These are phyloP conservation scores for Monosporascus cannonballus DNA, from an alignment of 2,329 filamentous ascomycete species.

Conservation along the genomic window DNA sequence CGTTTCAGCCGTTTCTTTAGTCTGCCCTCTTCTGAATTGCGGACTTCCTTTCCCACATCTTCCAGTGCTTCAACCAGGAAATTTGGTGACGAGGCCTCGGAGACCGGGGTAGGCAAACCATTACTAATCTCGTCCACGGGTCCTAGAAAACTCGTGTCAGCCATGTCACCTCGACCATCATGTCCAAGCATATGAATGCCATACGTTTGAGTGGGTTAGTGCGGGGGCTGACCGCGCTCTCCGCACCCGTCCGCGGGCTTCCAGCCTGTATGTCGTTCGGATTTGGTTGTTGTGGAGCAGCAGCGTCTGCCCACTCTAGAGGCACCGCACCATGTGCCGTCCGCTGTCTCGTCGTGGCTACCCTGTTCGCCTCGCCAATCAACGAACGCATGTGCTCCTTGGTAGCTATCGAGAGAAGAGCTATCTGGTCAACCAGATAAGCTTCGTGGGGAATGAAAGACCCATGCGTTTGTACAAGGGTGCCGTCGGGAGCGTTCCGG, in stretches of 20 bases:
- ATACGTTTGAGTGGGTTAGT: slow-evolving; percentile 57
- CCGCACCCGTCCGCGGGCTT: slow-evolving; percentile 26
- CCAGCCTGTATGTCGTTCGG: slow-evolving; percentile 14
- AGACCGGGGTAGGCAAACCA: slow-evolving; percentile 41
- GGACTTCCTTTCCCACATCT: slow-evolving; percentile 58
- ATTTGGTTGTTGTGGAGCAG: slow-evolving; percentile 41
- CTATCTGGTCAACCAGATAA: slow-evolving; percentile 73
- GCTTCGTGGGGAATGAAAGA: slow-evolving; percentile 71
- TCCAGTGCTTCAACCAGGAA: slow-evolving; percentile 49
- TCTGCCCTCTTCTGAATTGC: slow-evolving; percentile 66
- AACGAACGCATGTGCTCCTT: slow-evolving; percentile 73
- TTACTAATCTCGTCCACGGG: slow-evolving; percentile 31
- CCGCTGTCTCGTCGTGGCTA: slow-evolving; percentile 66
- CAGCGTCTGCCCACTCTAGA: slow-evolving; percentile 68
- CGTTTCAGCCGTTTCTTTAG: slow-evolving; percentile 62
- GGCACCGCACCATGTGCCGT: slow-evolving; percentile 77
- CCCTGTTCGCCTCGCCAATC: slow-evolving; percentile 67
- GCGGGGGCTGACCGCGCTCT: slow-evolving; percentile 45
- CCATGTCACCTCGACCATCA: slow-evolving; percentile 8
- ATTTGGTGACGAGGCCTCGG: slow-evolving; percentile 43
- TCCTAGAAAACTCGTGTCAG: slow-evolving; percentile 33
- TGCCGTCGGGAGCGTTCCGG: slow-evolving; percentile 53
- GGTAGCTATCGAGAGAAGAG: slow-evolving; percentile 74
- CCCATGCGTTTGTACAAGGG: slow-evolving; percentile 56
- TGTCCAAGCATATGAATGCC: slow-evolving; percentile 16